Percentiles rank a stretch among this genome's conserved stretches.
Conservation (phyloP, 495 filamentous ascomycete genomes). For the Durotheca rogersii region DNA sequence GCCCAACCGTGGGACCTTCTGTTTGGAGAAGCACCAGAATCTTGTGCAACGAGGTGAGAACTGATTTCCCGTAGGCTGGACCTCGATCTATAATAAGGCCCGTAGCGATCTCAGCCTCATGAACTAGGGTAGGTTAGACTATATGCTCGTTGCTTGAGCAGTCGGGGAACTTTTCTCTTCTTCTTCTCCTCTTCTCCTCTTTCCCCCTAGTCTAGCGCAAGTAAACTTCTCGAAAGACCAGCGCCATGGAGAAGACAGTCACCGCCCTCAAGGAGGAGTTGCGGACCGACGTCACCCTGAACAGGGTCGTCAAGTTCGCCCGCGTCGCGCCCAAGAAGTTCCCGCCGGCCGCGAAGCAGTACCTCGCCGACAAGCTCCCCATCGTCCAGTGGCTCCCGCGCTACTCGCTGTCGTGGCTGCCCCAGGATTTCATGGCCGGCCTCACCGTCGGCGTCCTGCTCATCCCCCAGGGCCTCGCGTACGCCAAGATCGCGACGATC, state of each 20-base stretch:
- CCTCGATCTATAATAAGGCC: conserved; percentile 22
- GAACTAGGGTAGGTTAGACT: not conserved
- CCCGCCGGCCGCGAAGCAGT: conserved; percentile 44
- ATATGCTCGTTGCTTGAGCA: too few species aligned
- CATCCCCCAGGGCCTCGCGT: conserved; percentile 53
- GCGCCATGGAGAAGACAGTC: conserved; percentile 21
- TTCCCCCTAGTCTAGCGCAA: not conserved
- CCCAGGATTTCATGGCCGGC: conserved; percentile 53
- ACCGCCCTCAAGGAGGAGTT: conserved; percentile 32
- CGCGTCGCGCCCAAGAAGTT: conserved; percentile 33
- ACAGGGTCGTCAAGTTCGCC: conserved; percentile 35
- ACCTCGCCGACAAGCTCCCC: conserved; percentile 54
- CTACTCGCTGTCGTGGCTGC: conserved; percentile 50
- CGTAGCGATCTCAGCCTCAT: conserved; percentile 11
- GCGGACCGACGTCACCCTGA: conserved; percentile 40
- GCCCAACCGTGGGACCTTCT: conserved; percentile 27
- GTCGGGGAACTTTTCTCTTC: too few species aligned
- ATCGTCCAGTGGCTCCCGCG: conserved; percentile 53
- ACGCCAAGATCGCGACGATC: conserved; percentile 55
- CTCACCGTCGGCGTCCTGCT: conserved; percentile 54
- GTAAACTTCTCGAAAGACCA: too few species aligned
- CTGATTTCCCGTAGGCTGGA: not conserved
- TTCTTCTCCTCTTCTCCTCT: too few species aligned
- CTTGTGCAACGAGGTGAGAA: not conserved
- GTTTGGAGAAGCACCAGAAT: conserved; percentile 19